Conservation (phyloP, 2,329 filamentous ascomycete species). For the Sporothrix variecibatus region DNA sequence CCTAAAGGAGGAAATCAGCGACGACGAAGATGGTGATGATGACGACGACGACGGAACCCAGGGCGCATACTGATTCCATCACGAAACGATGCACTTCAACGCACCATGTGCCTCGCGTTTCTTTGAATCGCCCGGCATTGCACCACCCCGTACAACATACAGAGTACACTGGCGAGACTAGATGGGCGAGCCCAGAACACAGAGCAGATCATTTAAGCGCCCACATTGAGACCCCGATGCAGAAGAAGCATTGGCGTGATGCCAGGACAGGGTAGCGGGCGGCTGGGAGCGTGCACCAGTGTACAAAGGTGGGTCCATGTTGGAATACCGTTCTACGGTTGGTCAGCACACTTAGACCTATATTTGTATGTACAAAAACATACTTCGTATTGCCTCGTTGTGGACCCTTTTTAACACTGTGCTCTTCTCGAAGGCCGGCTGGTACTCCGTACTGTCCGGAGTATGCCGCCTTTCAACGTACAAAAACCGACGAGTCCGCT, state of each 20-base stretch:
- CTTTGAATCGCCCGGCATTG: too few relatives aligned
- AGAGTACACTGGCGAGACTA: neutral
- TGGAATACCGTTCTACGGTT: neutral
- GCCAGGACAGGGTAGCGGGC: neutral
- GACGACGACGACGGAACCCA: neutral
- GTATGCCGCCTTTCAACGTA: neutral
- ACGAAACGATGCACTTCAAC: neutral
- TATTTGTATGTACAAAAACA: too few relatives aligned
- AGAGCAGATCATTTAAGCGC: constrained; percentile 11
- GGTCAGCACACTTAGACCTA: neutral
- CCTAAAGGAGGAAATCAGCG: neutral
- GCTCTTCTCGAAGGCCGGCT: neutral
- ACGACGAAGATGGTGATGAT: neutral
- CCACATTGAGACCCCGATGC: neutral
- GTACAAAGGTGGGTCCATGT: neutral
- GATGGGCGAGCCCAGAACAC: neutral
- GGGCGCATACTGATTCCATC: neutral
- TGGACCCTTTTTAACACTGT: neutral
- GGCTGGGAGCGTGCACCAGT: neutral
- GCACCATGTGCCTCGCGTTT: neutral
- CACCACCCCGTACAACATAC: too few relatives aligned
- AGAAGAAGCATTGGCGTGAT: neutral
- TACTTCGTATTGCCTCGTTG: neutral
- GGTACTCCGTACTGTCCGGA: neutral
- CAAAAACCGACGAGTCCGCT: neutral